Evolutionary conservation across 1,284 basidiomycete species (phyloP).

Genomic region (Xanthoconium separans): DNA sequence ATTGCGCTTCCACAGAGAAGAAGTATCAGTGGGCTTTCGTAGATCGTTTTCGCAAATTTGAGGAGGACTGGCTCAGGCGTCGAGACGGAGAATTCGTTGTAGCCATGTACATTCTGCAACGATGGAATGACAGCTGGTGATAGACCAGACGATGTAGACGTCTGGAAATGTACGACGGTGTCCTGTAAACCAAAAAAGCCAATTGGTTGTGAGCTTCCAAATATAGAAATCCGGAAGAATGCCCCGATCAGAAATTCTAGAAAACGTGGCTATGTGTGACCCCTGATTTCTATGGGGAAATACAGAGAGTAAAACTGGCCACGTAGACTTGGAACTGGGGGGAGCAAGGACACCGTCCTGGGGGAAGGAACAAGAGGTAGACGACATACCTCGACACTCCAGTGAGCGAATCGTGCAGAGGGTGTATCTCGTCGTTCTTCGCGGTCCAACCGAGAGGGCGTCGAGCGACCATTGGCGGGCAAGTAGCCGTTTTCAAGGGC

Average conservation of each 20-base stretch:
- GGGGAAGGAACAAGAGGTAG: not conserved
- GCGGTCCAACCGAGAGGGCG: slow-evolving; percentile 6
- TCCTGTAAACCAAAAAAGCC: slow-evolving; percentile 42
- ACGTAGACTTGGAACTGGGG: not conserved
- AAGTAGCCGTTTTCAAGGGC: slow-evolving; percentile 27
- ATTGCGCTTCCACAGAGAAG: slow-evolving; percentile 85
- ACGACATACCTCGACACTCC: slow-evolving; percentile 49
- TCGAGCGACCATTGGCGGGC: slow-evolving; percentile 8
- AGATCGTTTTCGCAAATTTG: slow-evolving; percentile 93
- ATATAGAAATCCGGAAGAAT: not conserved
- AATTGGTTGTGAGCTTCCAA: not conserved
- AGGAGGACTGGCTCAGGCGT: slow-evolving; percentile 76
- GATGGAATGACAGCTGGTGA: slow-evolving; percentile 59
- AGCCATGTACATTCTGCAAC: slow-evolving; percentile 74
- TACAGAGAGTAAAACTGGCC: not conserved
- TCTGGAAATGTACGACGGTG: slow-evolving; percentile 64
- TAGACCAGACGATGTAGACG: slow-evolving; percentile 64
- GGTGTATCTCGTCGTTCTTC: slow-evolving; percentile 45
- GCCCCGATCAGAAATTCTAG: slow-evolving; percentile 6
- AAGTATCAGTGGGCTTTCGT: slow-evolving; percentile 90
- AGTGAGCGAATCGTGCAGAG: slow-evolving; percentile 58
- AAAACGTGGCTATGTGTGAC: slow-evolving; percentile 11
- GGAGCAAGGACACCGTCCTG: no score
- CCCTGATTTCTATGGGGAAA: slow-evolving; percentile 6
- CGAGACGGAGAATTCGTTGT: slow-evolving; percentile 93